Evolutionary conservation across 1,284 basidiomycete genomes (phyloP).

Genomic region (Takashimella koratensis): DNA sequence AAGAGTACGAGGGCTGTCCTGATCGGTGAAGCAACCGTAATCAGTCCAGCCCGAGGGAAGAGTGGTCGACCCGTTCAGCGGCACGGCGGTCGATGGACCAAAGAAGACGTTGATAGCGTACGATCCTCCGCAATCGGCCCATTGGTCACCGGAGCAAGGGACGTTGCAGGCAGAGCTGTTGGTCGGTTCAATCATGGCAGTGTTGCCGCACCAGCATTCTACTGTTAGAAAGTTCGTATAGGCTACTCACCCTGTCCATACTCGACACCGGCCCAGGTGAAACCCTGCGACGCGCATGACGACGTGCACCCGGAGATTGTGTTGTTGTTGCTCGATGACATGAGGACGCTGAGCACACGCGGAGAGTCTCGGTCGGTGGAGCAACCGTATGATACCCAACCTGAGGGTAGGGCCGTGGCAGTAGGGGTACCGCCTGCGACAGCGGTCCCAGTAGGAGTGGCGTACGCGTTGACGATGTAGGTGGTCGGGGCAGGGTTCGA

Average conservation of each 20-base stretch:
- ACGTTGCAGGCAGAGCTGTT: constrained; percentile 8
- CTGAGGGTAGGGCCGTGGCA: constrained; percentile 2
- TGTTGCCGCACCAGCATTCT: constrained; percentile 4
- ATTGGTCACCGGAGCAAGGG: constrained; percentile 7
- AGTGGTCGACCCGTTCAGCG: background rate
- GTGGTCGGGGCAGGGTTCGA: constrained; percentile 15
- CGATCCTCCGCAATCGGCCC: constrained; percentile 10
- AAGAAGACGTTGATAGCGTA: constrained; percentile 7
- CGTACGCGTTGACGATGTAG: constrained; percentile 5
- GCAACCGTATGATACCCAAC: constrained; percentile 11
- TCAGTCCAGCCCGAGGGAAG: background rate
- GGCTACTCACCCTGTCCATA: constrained; percentile 3
- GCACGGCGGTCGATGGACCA: background rate
- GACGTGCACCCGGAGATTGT: constrained; percentile 4
- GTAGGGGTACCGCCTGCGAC: background rate
- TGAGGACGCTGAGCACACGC: background rate
- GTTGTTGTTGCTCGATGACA: background rate
- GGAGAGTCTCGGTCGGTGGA: constrained; percentile 2
- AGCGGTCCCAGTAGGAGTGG: constrained; percentile 2
- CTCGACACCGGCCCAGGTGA: constrained; percentile 12
- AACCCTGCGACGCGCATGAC: constrained; percentile 8
- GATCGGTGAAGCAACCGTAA: background rate
- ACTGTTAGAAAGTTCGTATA: background rate
- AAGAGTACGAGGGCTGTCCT: background rate
- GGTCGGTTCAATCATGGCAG: constrained; percentile 1